These are phyloP conservation scores for Erodium trifolium DNA, from an alignment of 441 rosid species.

Conservation along the genomic window DNA sequence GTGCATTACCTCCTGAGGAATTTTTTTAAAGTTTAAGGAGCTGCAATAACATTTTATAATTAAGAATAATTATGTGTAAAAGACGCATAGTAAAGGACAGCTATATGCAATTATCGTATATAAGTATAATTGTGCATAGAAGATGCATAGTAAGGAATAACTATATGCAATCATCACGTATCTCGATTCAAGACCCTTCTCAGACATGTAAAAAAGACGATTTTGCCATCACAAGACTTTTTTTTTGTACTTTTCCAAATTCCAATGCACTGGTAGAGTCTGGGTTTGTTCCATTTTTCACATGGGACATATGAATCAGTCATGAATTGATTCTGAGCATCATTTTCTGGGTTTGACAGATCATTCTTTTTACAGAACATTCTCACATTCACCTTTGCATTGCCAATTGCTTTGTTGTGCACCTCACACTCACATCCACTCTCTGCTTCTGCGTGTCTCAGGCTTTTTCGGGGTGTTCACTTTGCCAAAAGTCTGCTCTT, in stretches of 20 bases:
- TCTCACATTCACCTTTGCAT: background rate
- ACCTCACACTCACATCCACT: background rate
- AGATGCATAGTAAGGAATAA: too few relatives aligned
- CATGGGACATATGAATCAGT: background rate
- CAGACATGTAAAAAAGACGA: background rate
- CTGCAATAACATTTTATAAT: too few relatives aligned
- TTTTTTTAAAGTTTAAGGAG: too few relatives aligned
- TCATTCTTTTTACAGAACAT: conserved; percentile 11
- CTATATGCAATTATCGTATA: too few relatives aligned
- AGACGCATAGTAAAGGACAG: too few relatives aligned
- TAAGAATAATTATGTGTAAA: too few relatives aligned
- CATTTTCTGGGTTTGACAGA: background rate
- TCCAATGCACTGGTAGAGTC: background rate
- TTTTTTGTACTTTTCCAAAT: background rate
- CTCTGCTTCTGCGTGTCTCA: conserved; percentile 20
- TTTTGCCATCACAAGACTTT: background rate
- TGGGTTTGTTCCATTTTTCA: background rate
- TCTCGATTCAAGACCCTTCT: background rate
- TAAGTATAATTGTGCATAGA: too few relatives aligned
- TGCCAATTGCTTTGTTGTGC: conserved; percentile 9
- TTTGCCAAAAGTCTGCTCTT: conserved; percentile 64
- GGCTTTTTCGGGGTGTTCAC: conserved; percentile 74
- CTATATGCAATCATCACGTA: too few relatives aligned
- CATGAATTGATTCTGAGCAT: too few relatives aligned
- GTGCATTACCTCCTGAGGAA: too few relatives aligned